Conservation (phyloP, 768 basidiomycete genomes). For the Macrolepiota fuliginosa region DNA sequence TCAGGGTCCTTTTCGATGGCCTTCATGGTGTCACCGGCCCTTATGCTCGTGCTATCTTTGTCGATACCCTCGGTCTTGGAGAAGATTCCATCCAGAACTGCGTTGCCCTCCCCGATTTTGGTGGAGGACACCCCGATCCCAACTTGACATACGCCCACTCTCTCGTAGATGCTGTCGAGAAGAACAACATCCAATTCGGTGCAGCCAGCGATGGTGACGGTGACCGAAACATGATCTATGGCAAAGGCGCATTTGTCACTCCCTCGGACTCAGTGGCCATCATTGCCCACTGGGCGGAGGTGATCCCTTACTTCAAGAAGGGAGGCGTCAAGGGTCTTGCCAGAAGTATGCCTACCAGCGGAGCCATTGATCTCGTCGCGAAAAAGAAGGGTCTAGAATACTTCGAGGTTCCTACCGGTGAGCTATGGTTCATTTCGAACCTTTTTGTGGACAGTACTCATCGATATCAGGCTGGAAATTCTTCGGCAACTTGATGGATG, state of each 20-base stretch:
- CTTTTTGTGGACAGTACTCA: not conserved
- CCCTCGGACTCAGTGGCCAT: constrained; percentile 98
- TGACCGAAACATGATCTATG: constrained; percentile 99
- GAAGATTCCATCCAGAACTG: constrained; percentile 87
- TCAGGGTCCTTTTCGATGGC: constrained; percentile 92
- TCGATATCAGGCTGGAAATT: constrained; percentile 88
- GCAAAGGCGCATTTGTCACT: constrained; percentile 96
- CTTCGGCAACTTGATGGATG: constrained; percentile 99
- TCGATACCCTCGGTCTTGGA: constrained; percentile 79
- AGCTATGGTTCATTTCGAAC: constrained; percentile 15
- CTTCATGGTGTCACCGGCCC: constrained; percentile 97
- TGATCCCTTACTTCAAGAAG: constrained; percentile 89
- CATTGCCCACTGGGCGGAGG: constrained; percentile 95
- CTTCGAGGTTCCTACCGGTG: constrained; percentile 96
- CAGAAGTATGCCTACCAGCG: constrained; percentile 96
- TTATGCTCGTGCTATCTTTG: constrained; percentile 86
- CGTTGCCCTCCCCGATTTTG: constrained; percentile 90
- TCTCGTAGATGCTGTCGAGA: constrained; percentile 91
- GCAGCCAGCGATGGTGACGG: constrained; percentile 98
- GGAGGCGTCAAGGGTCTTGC: constrained; percentile 94
- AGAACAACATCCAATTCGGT: constrained; percentile 83
- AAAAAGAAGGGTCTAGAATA: constrained; percentile 89
- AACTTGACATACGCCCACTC: constrained; percentile 96
- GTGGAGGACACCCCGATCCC: constrained; percentile 97
- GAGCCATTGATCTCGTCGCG: constrained; percentile 94